Evolutionary conservation across 2,329 filamentous ascomycete genomes (phyloP), one percentile per base, ranked within the genome.

Genomic region (Sporothrix globosa): DNA sequence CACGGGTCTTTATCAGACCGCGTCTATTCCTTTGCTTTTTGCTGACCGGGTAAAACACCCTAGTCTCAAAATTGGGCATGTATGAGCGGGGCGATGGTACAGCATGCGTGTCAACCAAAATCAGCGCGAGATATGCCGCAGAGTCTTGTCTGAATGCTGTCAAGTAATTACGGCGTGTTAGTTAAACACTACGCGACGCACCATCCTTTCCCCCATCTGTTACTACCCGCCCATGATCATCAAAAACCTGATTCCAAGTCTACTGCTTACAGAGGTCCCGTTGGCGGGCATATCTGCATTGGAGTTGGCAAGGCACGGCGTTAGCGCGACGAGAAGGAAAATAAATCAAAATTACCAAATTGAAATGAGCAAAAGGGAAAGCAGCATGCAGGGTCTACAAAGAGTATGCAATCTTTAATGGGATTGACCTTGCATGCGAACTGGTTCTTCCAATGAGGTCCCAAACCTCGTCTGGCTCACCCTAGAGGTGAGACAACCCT

Each of bases 401-500:
- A 34, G 41, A 44, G 41, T 13, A 13, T 14, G 41, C 41, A 17
- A 17, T 17, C 11, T 41, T 19, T 39, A 61, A 44, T 61, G 34
- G 56, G 56, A 44, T 24, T 21, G 56, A 44, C 56, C 56, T 41
- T 44, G 56, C n/a, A 61, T 24, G 34, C 27, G 34, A 14, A 44
- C 10, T 10, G n/a, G 53, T 6, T 24, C 56, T 61, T 44, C 56
- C 39, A 61, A 61, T 61, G 34, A 21, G n/a, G 10, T 14, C 4
- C 9, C 39, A 4, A 7, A 44, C 56, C n/a, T 61, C n/a, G 56
- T 41, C 56, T 44, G 2, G 56, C 39, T 61, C 34, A n/a, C 58
- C 58, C 39, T 63, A 21, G 39, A 63, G 39, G 39, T 46, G 58
- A 63, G 58, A 63, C 58, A 46, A n/a, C 5, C 39, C n/a, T 27